phyloP scores from a whole-genome alignment of 768 basidiomycete genomes.

The Sutorius australiensis region DNA sequence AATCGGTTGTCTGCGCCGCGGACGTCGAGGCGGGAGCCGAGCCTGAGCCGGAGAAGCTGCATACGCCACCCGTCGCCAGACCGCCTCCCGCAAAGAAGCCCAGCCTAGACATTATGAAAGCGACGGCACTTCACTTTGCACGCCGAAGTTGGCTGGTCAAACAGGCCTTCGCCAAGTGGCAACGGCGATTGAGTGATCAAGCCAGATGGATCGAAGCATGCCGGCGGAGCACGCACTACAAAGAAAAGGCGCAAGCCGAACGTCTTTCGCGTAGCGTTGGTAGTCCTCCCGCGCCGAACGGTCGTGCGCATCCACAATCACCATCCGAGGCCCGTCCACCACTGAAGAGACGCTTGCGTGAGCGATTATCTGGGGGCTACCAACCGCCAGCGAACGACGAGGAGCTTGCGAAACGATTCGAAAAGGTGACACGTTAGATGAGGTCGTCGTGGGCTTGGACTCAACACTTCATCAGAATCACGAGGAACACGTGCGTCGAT shows the following conservation, averaged over 20 bases:
- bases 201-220: conserved; percentile 62
- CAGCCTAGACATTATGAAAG: conserved; percentile 30
- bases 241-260: conserved; percentile 42
- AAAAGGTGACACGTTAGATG: conserved; percentile 48
- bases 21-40: conserved; percentile 11
- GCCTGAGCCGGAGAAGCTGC: conserved; percentile 1
- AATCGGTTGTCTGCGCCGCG: conserved; percentile 8
- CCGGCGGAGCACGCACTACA: conserved; percentile 57
- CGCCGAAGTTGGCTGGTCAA: conserved; percentile 40
- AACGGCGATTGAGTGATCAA: conserved; percentile 40
- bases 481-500: conserved; percentile 65
- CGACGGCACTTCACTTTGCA: conserved; percentile 41
- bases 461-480: conserved; percentile 51
- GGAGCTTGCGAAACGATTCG: conserved; percentile 59
- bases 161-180: conserved; percentile 44
- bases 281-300: conserved; percentile 13
- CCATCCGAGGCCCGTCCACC: conserved; percentile 21
- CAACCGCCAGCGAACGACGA: conserved; percentile 57
- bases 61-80: background rate
- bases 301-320: conserved; percentile 17
- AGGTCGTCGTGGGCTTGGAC: background rate
- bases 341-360: conserved; percentile 31
- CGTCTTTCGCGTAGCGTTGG: conserved; percentile 30
- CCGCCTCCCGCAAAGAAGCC: conserved; percentile 13
- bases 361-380: conserved; percentile 42